Evolutionary conservation across 306 rosid genomes (phyloP), one percentile per base, ranked within the genome.

Genomic region (Spatholobus suberectus): DNA sequence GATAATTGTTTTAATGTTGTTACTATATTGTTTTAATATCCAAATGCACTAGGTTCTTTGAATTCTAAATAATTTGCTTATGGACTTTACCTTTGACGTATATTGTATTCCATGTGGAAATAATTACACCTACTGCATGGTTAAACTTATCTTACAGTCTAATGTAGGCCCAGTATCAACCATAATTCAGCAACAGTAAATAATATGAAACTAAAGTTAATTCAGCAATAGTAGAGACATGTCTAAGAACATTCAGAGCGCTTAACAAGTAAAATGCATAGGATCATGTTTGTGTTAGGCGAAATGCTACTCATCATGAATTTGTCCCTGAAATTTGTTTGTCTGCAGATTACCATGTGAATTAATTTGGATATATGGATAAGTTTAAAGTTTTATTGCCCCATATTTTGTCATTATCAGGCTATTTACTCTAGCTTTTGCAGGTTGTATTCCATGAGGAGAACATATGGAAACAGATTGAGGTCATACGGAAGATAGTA

Each of bases 391-490:
- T 4, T 46, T 49, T 5, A 18, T 5, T 47, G 23, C 44, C 8
- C 24, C 52, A 46, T 66, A 82, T 24, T 49, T 59, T 49, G 17
- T 59, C 15, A 47, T 2, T 57, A 9, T 75, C 34, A 10, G 8
- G 26, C 46, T 61, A 35, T 24, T 75, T 20, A 49, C 78, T 79
- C 13, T 20, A 51, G 78, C 57, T 69, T 63, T 23, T 73, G 78
- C 89, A 95, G 97, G 87, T 55, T 37, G 5, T 15, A 67, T 63
- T 80, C 12, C 70, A 59, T 5, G 93, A 92, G 77, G 68, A 78
- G 81, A 85, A 78, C 74, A 76, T 92, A 66, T 65, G 94, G 98
- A 87, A 76, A 38, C 75, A 90, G 44, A 88, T 96, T 6, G 57
- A 82, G 18, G 87, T 72, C 0, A 61, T 93, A 34, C 70, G 89